Conservation (phyloP, 1,139 yeast genomes). For the Hemisphaericaspora xylanilytica region DNA sequence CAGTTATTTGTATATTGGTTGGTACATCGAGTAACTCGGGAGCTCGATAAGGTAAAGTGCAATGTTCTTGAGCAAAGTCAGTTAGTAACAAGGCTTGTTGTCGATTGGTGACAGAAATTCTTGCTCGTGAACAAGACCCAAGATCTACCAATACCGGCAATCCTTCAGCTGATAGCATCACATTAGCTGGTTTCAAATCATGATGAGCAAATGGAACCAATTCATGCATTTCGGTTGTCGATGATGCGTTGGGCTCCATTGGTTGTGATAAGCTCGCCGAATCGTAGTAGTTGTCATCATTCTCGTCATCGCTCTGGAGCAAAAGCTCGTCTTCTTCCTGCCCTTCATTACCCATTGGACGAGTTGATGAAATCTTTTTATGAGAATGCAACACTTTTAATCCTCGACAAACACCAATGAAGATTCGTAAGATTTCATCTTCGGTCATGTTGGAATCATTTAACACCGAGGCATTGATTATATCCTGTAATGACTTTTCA, state of each 20-base stretch:
- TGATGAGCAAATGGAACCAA: conserved; percentile 76
- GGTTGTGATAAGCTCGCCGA: background rate
- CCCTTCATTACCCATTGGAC: conserved; percentile 25
- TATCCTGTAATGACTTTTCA: conserved; percentile 70
- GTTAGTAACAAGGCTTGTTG: conserved; percentile 75
- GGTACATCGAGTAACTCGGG: conserved; percentile 84
- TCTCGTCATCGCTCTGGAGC: conserved; percentile 10
- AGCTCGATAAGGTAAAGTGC: conserved; percentile 84
- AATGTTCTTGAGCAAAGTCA: conserved; percentile 81
- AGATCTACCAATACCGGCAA: conserved; percentile 79
- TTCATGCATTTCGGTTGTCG: conserved; percentile 53
- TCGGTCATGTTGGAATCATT: conserved; percentile 53
- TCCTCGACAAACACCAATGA: conserved; percentile 73
- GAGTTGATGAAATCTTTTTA: conserved; percentile 28
- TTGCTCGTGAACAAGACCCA: conserved; percentile 74
- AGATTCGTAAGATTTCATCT: conserved; percentile 55
- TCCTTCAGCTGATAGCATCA: conserved; percentile 74
- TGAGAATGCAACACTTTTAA: conserved; percentile 73
- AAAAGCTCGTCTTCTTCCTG: conserved; percentile 22
- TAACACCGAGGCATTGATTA: conserved; percentile 62
- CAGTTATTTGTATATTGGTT: conserved; percentile 61
- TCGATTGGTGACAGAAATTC: conserved; percentile 52
- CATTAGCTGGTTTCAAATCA: conserved; percentile 86
- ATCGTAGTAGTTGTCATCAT: conserved; percentile 3
- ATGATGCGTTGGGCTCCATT: conserved; percentile 7